Percentiles rank a stretch among this genome's conserved stretches.
Conservation (phyloP, 1,139 yeast species). For the Candida sanyaensis region DNA sequence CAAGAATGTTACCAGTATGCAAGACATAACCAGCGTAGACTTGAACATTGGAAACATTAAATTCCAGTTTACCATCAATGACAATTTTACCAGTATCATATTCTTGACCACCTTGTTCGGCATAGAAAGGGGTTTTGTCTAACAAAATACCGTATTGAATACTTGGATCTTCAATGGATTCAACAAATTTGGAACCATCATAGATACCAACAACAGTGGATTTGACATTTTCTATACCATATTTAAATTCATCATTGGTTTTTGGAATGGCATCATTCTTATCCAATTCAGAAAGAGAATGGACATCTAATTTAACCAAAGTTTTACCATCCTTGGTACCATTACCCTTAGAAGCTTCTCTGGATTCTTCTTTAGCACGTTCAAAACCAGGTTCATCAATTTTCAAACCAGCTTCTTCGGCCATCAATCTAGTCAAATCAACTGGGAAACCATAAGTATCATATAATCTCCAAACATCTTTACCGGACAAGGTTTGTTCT, state of each 20-base stretch:
- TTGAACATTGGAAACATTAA: conserved; percentile 89
- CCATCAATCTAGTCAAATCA: conserved; percentile 96
- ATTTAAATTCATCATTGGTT: conserved; percentile 81
- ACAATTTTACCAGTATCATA: conserved; percentile 92
- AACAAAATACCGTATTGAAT: conserved; percentile 77
- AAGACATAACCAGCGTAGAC: conserved; percentile 91
- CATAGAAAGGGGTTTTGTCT: conserved; percentile 92
- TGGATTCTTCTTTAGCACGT: conserved; percentile 81
- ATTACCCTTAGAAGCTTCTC: conserved; percentile 93
- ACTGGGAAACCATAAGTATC: conserved; percentile 99
- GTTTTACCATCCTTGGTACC: conserved; percentile 61
- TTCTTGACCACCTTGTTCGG: conserved; percentile 99
- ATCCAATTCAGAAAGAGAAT: conserved; percentile 70
- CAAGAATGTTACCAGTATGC: conserved; percentile 84
- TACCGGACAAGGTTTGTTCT: conserved; percentile 80
- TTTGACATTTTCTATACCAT: conserved; percentile 62
- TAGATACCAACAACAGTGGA: conserved; percentile 71
- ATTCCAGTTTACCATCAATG: conserved; percentile 84
- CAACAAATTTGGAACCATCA: conserved; percentile 42
- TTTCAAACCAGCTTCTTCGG: conserved; percentile 94
- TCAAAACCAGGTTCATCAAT: conserved; percentile 93
- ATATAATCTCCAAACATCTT: conserved; percentile 96
- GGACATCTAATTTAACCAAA: conserved; percentile 84
- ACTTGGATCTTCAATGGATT: conserved; percentile 21
- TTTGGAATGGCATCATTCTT: conserved; percentile 63